Evolutionary conservation across 2,329 filamentous ascomycete genomes (phyloP), one percentile per base, ranked within the genome.

Genomic region (Trichoderma hamatum): DNA sequence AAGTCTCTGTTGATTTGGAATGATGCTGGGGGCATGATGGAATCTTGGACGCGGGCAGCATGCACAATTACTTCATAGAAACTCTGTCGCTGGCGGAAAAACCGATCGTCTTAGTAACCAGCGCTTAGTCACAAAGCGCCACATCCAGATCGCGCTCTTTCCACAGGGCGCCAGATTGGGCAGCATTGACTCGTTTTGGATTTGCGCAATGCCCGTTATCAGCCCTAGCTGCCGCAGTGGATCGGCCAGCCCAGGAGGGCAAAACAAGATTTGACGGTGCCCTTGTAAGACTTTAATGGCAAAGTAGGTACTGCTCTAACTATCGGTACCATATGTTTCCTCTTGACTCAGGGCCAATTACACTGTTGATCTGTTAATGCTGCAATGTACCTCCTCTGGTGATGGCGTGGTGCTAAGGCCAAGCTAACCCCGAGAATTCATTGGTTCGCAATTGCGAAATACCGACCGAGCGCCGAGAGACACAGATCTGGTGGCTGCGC

Each of bases 401-500:
- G 46, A 21, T n/a, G 46, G 46, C n/a, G 46, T 49, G 46, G n/a
- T 24, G 46, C 10, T 56, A 28, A 39, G 7, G 28, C 28, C 36
- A 21, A 2, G 46, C 52, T 24, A 19, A 7, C 19, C 30, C 26
- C 26, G 26, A 36, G 54, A 21, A 1, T 30, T 28, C n/a, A 11
- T 7, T 4, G 6, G n/a, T 39, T 34, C 63, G 32, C 21, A 54
- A 66, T 66, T 66, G 67, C 67, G 67, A 66, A 46, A 69, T 54
- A 32, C 67, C 67, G 67, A 69, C 39, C 16, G 39, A 66, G 52
- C 61, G 49, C 67, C 67, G 67, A 69, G 21, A 43, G 19, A 6
- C 36, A 16, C 51, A 26, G 39, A 55, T 43, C 46, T 64, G 26
- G 61, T 26, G 24, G 30, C 26, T 14, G 43, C 26, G 7, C 11